A percentile compares a stretch with the other conserved stretches of the same genome.
phyloP scores from a whole-genome alignment of 2,329 filamentous ascomycete species.

The Fonsecaea pugnacius region DNA sequence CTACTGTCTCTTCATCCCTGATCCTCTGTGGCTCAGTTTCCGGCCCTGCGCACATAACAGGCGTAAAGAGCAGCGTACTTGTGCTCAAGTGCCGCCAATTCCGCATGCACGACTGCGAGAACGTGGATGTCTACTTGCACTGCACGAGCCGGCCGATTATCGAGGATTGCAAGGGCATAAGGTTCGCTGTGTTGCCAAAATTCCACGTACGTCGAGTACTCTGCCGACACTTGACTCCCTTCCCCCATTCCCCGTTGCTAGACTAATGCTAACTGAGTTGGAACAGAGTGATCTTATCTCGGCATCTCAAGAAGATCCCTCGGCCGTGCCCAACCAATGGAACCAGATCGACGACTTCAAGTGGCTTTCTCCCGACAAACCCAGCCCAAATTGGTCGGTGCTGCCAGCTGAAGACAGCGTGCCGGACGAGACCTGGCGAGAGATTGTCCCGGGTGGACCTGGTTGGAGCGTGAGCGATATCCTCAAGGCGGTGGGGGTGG shows the following conservation, averaged over 20 bases:
- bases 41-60: conserved; percentile 83
- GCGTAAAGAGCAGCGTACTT: conserved; percentile 67
- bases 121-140: conserved; percentile 82
- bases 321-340: conserved; percentile 68
- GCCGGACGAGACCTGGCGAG: conserved; percentile 68
- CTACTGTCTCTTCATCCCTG: conserved; percentile 70
- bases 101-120: conserved; percentile 82
- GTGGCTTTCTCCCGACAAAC: conserved; percentile 77
- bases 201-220: conserved; percentile 25
- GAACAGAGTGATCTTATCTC: conserved; percentile 29
- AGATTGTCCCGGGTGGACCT: conserved; percentile 67
- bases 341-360: conserved; percentile 95
- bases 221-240: neutral
- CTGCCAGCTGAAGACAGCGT: conserved; percentile 66
- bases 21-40: conserved; percentile 77
- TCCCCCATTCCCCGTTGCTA: neutral
- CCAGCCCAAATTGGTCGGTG: conserved; percentile 83
- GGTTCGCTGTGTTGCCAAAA: conserved; percentile 77
- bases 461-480: conserved; percentile 68
- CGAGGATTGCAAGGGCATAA: conserved; percentile 78
- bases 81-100: conserved; percentile 85
- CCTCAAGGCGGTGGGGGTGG: conserved; percentile 49
- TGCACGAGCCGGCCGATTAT: conserved; percentile 88
- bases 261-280: neutral
- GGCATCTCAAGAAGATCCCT: conserved; percentile 35